phyloP scores from a whole-genome alignment of 2,329 filamentous ascomycete species.

The Tolypocladium capitatum region DNA sequence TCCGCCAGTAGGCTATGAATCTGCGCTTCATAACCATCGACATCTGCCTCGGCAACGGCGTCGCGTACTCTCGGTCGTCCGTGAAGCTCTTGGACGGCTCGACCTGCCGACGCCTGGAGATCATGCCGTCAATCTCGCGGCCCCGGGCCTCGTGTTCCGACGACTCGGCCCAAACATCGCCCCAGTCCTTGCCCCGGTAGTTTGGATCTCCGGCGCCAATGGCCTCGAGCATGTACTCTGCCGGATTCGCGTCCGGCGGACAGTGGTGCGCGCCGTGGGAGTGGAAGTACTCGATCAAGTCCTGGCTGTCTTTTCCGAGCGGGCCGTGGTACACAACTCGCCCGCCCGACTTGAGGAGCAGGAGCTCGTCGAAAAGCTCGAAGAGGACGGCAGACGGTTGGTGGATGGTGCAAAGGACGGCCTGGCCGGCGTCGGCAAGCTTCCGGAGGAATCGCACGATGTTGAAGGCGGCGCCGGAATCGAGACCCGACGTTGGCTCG shows the following conservation, averaged over 20 bases:
- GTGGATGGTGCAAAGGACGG: constrained; percentile 47
- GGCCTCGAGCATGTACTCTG: constrained; percentile 42
- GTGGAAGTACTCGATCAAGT: constrained; percentile 38
- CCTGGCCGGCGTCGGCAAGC: constrained; percentile 45
- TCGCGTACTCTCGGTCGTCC: constrained; percentile 49
- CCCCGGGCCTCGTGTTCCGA: constrained; percentile 30
- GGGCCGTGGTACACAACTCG: constrained; percentile 41
- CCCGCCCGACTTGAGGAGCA: constrained; percentile 40
- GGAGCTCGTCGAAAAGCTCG: constrained; percentile 41
- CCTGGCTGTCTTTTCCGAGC: constrained; percentile 33
- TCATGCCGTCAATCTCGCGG: constrained; percentile 39
- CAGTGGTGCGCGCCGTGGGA: constrained; percentile 34
- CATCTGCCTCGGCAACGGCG: constrained; percentile 42
- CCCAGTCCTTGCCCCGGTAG: constrained; percentile 48
- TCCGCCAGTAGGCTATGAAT: constrained; percentile 52
- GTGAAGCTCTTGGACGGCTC: constrained; percentile 24
- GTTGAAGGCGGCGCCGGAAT: constrained; percentile 45
- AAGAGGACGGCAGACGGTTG: constrained; percentile 44
- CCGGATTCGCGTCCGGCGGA: constrained; percentile 34
- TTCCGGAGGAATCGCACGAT: constrained; percentile 49
- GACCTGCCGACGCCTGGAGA: constrained; percentile 27
- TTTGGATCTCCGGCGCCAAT: constrained; percentile 51
- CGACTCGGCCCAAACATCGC: constrained; percentile 44
- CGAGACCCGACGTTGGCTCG: constrained; percentile 45
- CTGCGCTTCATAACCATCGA: constrained; percentile 39